Evolutionary conservation across 768 basidiomycete species (phyloP), one percentile per base, ranked within the genome.

Genomic region (Lentinula guzmanii): DNA sequence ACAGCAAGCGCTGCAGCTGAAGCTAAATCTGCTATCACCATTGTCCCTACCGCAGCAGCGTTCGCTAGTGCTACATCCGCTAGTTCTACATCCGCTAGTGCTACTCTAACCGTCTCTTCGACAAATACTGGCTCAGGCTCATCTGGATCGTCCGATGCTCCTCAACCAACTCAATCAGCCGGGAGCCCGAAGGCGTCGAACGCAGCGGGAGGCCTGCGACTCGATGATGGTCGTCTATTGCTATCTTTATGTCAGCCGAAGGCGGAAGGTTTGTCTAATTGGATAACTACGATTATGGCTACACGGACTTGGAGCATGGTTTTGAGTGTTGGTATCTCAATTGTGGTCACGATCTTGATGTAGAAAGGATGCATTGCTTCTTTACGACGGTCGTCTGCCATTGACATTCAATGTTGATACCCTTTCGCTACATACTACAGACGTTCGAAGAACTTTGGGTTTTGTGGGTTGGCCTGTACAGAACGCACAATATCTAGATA

Each of bases 1-100:
- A 78, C 75, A 1, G 74, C 65, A 4, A 69, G 67, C 34, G 75
- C 73, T 7, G 73, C 69, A 2, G 42, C 62, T 33, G 64, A 68
- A 41, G 55, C 65, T 15, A 43, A 66, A 41, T 61, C 62, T 41
- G 70, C 70, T 15, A 57, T 71, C 58, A 61, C 58, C 9, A 2
- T 59, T 10, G 46, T 48, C 6, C 60, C 58, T 15, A 51, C 45
- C 34, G 24, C 51, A 10, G 31, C 16, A 28, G 28, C 28, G 28
- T 28, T 28, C 28, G 28, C 28, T 28, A 28, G 28, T 28, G 28
- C 28, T 28, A 28, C 28, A 28, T 28, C 28, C 28, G 28, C 28
- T 4, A 28, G 28, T 43, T 1, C 45, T 9, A 24, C 56, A 42
- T 34, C 45, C 3, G 11, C 42, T 9, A 33, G 24, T 50, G 41